Evolutionary conservation across 2,329 filamentous ascomycete genomes (phyloP).

Genomic region (Aspergillus melleus): DNA sequence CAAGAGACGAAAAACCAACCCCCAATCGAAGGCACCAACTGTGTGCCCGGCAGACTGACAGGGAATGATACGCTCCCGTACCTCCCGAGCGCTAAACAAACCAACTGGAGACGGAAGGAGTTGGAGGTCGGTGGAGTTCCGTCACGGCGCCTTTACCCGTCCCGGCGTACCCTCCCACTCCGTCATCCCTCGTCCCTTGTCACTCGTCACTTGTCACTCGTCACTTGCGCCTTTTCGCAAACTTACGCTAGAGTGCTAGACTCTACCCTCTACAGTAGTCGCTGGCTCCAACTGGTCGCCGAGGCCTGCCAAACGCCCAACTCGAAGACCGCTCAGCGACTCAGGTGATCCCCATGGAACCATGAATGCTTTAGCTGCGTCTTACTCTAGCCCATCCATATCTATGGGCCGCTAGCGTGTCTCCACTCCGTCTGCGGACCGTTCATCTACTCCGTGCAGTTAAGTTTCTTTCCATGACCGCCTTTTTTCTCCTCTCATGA

Average conservation of each 20-base stretch:
- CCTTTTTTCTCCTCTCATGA: slow-evolving; percentile 4
- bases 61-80: neutral
- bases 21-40: too few species aligned
- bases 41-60: too few species aligned
- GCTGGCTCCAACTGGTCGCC: slow-evolving; percentile 9
- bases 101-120: slow-evolving; percentile 20
- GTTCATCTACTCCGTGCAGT: slow-evolving; percentile 12
- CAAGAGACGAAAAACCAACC: too few species aligned
- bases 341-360: slow-evolving; percentile 36
- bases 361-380: slow-evolving; percentile 27
- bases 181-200: slow-evolving; percentile 8
- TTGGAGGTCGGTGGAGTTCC: slow-evolving; percentile 23
- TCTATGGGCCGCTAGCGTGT: slow-evolving; percentile 37
- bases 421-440: slow-evolving; percentile 22
- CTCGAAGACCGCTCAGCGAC: slow-evolving; percentile 21
- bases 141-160: slow-evolving; percentile 30
- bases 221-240: slow-evolving; percentile 18
- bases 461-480: slow-evolving; percentile 18
- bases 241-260: slow-evolving; percentile 22
- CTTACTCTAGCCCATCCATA: slow-evolving; percentile 34
- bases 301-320: slow-evolving; percentile 21
- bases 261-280: slow-evolving; percentile 9
- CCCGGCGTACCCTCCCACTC: slow-evolving; percentile 19
- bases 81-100: neutral
- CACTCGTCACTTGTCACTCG: slow-evolving; percentile 16